Evolutionary conservation across 495 filamentous ascomycete species (phyloP).

Genomic region (Lentithecium fluviatile): DNA sequence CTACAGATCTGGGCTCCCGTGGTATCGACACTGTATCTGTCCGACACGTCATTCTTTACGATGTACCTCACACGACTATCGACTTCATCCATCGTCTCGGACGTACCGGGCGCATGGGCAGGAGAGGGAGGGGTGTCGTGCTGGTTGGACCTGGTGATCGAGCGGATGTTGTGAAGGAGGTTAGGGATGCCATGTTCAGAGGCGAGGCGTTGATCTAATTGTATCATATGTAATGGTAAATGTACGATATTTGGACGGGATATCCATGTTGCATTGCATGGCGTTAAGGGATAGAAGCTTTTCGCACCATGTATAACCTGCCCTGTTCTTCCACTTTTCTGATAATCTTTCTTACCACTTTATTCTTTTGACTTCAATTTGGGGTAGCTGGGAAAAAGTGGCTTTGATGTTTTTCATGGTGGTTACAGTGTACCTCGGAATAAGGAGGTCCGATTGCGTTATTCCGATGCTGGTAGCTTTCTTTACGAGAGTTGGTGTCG

Average conservation of each 20-base stretch:
- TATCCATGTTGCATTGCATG: neutral
- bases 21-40: constrained; percentile 96
- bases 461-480: too few relatives aligned
- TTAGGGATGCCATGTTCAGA: constrained; percentile 90
- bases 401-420: too few relatives aligned
- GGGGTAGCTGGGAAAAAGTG: too few relatives aligned
- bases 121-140: constrained; percentile 84
- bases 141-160: constrained; percentile 86
- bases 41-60: constrained; percentile 85
- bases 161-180: constrained; percentile 85
- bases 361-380: too few relatives aligned
- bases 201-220: constrained; percentile 80
- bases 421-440: too few relatives aligned
- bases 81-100: constrained; percentile 97
- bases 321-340: too few relatives aligned
- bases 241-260: neutral
- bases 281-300: too few relatives aligned
- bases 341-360: too few relatives aligned
- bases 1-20: constrained; percentile 85
- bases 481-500: too few relatives aligned
- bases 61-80: constrained; percentile 92
- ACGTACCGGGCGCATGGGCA: constrained; percentile 86
- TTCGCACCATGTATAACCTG: too few relatives aligned
- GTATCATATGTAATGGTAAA: neutral
- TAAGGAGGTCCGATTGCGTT: too few relatives aligned